Conservation (phyloP, 2,329 filamentous ascomycete genomes). For the Cercospora sp. region DNA sequence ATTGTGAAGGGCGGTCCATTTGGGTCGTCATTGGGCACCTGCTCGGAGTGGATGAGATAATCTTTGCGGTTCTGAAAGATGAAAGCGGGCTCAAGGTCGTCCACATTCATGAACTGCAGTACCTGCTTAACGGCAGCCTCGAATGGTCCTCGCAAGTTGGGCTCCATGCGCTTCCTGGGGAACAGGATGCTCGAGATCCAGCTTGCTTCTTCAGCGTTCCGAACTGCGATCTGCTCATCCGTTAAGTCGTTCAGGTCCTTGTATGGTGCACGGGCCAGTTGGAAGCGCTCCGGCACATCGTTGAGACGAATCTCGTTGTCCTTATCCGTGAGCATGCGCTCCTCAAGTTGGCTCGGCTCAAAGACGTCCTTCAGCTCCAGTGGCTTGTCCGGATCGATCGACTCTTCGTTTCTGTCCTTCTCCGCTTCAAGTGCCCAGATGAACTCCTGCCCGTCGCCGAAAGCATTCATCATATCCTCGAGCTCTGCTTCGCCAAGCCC, state of each 20-base stretch:
- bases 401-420: slow-evolving; percentile 76
- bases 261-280: slow-evolving; percentile 86
- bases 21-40: slow-evolving; percentile 66
- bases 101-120: slow-evolving; percentile 89
- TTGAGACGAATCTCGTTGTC: slow-evolving; percentile 86
- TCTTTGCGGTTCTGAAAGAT: slow-evolving; percentile 98
- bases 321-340: slow-evolving; percentile 92
- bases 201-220: slow-evolving; percentile 76
- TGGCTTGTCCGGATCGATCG: slow-evolving; percentile 74
- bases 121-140: slow-evolving; percentile 87
- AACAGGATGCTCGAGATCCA: slow-evolving; percentile 93
- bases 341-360: slow-evolving; percentile 89
- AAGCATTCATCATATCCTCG: slow-evolving; percentile 94
- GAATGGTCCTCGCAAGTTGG: slow-evolving; percentile 77
- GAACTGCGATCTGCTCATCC: slow-evolving; percentile 66
- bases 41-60: slow-evolving; percentile 88
- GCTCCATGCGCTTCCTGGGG: slow-evolving; percentile 73
- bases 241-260: slow-evolving; percentile 72
- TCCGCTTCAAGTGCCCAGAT: slow-evolving; percentile 90
- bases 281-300: slow-evolving; percentile 92
- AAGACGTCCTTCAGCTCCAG: slow-evolving; percentile 97
- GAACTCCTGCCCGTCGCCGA: slow-evolving; percentile 94
- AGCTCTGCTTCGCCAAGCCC: slow-evolving; percentile 89
- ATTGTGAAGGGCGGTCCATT: slow-evolving; percentile 73
- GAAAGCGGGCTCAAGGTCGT: slow-evolving; percentile 94